Conservation (phyloP, 2,329 filamentous ascomycete genomes). For the Colletotrichum australisinense region DNA sequence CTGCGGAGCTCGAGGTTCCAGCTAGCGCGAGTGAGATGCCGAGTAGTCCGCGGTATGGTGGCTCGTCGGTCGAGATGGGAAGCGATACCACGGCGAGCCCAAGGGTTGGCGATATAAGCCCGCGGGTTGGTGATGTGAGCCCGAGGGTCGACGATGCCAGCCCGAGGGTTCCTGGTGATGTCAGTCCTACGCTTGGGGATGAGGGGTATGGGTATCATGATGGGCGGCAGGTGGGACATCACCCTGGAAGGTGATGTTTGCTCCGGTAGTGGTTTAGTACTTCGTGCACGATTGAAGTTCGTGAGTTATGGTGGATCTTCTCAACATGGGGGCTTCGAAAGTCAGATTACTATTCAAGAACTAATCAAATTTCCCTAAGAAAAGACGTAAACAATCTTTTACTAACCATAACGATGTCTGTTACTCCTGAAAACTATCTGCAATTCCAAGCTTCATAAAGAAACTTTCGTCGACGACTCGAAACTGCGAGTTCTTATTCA, state of each 20-base stretch:
- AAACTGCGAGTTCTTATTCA: neutral
- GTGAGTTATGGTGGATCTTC: neutral
- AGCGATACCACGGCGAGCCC: slow-evolving; percentile 16
- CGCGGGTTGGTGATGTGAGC: neutral
- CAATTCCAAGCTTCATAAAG: neutral
- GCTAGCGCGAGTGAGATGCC: slow-evolving; percentile 25
- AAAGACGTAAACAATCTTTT: neutral
- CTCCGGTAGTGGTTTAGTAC: neutral
- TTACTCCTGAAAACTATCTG: neutral
- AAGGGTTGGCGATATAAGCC: neutral
- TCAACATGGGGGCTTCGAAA: neutral
- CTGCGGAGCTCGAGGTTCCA: slow-evolving; percentile 21
- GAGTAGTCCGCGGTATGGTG: slow-evolving; percentile 20
- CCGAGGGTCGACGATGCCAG: neutral
- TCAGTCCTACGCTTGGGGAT: neutral
- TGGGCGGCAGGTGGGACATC: neutral
- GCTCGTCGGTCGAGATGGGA: slow-evolving; percentile 16
- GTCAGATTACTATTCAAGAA: neutral
- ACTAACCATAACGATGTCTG: neutral
- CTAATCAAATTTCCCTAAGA: neutral
- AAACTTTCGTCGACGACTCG: neutral
- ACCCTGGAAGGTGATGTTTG: neutral
- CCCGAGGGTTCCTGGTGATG: neutral
- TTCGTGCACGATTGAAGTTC: neutral
- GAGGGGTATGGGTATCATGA: neutral